Base-by-base conservation (phyloP, 2,329 filamentous ascomycete genomes). In the Talaromyces marneffei region DNA sequence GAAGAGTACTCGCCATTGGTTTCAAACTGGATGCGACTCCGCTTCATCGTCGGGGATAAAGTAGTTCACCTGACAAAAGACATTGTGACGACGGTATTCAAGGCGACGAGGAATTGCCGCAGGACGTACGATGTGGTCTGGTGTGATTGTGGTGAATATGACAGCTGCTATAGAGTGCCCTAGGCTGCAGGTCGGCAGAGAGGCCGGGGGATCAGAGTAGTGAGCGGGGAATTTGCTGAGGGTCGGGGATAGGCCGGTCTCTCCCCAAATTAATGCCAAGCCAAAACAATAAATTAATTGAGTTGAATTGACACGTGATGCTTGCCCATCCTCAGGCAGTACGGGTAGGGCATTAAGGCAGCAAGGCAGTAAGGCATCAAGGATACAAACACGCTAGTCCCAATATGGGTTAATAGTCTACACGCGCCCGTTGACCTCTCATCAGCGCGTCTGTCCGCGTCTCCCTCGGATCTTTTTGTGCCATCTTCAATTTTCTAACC, bases 21-120 rank as follows among this genome's bases (percentile, higher is more conserved):
- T 65, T 76, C 74, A 59, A 75, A 75, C 33, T 74, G 71, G 57
- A 71, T 70, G 65, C 69, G 73, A 68, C 67, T 76, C 63, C 74
- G 72, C 70, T 76, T 76, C 74, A 76, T 75, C n/a, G 60, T 68
- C 39, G 50, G 65, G 40, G 52, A 33, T 25, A 55, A 25, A 16
- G 33, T 20, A 40, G 18, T 59, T 50, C 5, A 59, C 46, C 57
- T 33, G 33, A 14, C 35, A 16, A 52, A 23, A 23, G 57, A 53
- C 57, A 59, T 56, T 40, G 53, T 53, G 31, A 23, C 39, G 56
- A 58, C 20, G 56, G 27, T 18, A 27, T 50, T 3, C 10, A 7
- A 27, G 33, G 37, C 35, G 53, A 56, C 33, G 23, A 31, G 16
- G 20, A 40, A 52, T 5, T 35, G 46, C 46, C 48, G 27, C 29